Base-by-base conservation (phyloP, 192 early-diverging fungal genomes). In the Powellomyces hirtus region DNA sequence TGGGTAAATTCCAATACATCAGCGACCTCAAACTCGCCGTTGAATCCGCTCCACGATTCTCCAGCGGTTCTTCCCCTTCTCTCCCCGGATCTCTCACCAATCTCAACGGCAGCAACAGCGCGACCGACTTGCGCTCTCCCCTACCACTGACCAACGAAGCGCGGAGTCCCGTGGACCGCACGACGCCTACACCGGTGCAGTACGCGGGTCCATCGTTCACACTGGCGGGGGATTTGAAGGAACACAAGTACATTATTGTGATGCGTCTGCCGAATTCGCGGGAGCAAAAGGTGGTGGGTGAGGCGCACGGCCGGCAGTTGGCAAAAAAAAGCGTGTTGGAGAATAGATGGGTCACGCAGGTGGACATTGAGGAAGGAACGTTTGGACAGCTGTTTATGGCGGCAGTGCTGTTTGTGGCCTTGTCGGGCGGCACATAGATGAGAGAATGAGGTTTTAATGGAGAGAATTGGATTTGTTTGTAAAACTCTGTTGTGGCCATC, bases 171-270 rank as follows among this genome's bases (percentile, higher is more conserved):
- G n/a, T n/a, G n/a, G n/a, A 42, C 40, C 40, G 10, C 40, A 18
- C 40, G 18, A 18, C 10, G 27, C 8, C 35, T 18, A 42, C 46
- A 49, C n/a, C 46, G 46, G n/a, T 24, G 26, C 46, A 49, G 26
- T 57, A 66, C 53, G 51, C 64, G 13, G 64, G 38, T 3, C 73
- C 61, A 2, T 26, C 52, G 4, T 76, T 70, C 68, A 59, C 75
- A 18, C 34, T 78, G 13, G 62, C 75, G 18, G 77, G 77, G 4
- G 71, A 79, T 2, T 45, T 77, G 16, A 49, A 46, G 40, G 57
- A 68, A 10, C 66, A 68, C 30, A 79, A 75, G 49, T 79, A 70
- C 71, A 76, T 79, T 38, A 37, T 77, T 8, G 55, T 79, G 10
- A 67, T 72, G 53, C 72, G 53, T 24, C 20, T 22, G 11, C 62